These are phyloP conservation scores for Euphrasia arctica DNA, from an alignment of 305 asterid genomes.

Conservation along the genomic window DNA sequence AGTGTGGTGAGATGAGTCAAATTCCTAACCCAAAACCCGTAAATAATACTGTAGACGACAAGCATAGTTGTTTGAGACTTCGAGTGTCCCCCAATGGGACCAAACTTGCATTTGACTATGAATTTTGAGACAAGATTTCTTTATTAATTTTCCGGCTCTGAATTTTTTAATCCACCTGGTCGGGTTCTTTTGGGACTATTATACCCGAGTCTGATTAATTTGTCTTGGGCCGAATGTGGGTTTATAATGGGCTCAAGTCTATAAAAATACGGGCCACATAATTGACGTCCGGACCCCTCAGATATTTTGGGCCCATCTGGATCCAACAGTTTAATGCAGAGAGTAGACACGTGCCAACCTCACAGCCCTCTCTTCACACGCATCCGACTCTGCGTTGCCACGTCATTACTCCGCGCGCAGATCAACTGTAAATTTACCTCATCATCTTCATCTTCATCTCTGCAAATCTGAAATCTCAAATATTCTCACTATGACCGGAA, in stretches of 20 bases:
- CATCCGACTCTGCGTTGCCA: background rate
- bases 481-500: constrained; percentile 40
- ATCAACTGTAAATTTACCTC: background rate
- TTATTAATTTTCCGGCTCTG: background rate
- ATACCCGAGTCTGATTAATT: no score
- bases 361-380: constrained; percentile 6
- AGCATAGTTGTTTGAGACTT: constrained; percentile 22
- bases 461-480: background rate
- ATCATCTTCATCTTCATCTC: background rate
- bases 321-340: background rate
- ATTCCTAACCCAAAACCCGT: background rate
- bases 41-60: constrained; percentile 18
- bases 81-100: constrained; percentile 45
- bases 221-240: no score
- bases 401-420: background rate
- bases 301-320: background rate
- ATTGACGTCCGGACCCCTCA: no score
- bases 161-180: constrained; percentile 15
- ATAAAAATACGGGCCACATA: no score
- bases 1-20: no score
- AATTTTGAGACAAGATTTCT: constrained; percentile 28
- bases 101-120: constrained; percentile 10
- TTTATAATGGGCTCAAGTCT: no score
- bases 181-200: background rate
- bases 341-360: background rate